Conservation (phyloP, 75 land plant species). For the Pinus tabuliformis region DNA sequence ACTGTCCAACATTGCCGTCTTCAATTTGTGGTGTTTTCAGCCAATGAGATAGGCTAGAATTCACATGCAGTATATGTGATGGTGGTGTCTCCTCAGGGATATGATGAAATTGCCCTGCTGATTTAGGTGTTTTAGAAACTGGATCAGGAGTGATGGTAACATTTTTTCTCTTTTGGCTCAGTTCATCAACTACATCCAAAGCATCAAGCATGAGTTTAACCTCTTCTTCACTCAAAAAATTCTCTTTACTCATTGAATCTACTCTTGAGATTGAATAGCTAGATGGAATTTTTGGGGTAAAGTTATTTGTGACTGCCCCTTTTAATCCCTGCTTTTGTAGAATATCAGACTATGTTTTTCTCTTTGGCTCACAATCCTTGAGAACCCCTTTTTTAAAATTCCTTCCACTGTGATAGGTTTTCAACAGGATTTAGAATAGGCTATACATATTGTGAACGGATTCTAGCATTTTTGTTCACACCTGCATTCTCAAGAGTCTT, state of each 20-base stretch:
- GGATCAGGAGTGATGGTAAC: slow-evolving; percentile 7
- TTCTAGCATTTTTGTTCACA: slow-evolving; percentile 7
- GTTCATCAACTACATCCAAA: not conserved
- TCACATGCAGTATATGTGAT: slow-evolving; percentile 34
- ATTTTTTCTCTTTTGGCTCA: not conserved
- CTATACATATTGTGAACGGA: slow-evolving; percentile 34
- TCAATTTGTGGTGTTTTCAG: slow-evolving; percentile 14
- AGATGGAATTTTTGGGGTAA: not conserved
- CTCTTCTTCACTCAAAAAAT: not conserved
- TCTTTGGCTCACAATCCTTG: slow-evolving; percentile 7
- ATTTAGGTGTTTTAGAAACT: slow-evolving; percentile 13
- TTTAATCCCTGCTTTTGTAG: not conserved
- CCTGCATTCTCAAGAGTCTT: slow-evolving; percentile 10
- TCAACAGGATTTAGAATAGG: slow-evolving; percentile 60
- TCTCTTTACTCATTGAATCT: not conserved
- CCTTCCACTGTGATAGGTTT: slow-evolving; percentile 62
- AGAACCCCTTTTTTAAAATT: slow-evolving; percentile 26
- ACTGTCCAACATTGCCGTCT: slow-evolving; percentile 4
- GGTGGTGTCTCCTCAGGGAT: not conserved
- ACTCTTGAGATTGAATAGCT: not conserved
- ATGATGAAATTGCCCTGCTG: not conserved
- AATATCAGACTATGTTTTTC: not conserved
- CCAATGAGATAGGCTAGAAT: slow-evolving; percentile 63
- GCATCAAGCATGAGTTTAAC: not conserved
- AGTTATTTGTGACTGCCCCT: not conserved